phyloP scores from a whole-genome alignment of 176 grass and related monocot species.

The Cymbopogon citratus region DNA sequence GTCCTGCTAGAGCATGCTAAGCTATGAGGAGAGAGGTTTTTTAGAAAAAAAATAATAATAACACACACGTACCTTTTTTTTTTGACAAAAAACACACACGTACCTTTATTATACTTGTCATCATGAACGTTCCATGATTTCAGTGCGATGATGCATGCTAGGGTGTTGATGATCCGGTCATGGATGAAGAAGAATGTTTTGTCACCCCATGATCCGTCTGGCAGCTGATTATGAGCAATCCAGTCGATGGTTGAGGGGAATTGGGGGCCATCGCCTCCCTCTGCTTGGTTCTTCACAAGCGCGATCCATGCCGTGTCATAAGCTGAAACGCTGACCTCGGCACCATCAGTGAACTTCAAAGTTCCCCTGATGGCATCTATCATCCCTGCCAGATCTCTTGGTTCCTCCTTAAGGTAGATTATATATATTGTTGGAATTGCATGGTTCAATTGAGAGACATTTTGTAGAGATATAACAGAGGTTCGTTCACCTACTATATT shows the following conservation, averaged over 20 bases:
- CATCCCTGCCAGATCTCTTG: background rate
- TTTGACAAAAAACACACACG: no score
- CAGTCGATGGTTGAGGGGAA: conserved; percentile 54
- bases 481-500: no score
- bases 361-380: conserved; percentile 17
- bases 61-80: no score
- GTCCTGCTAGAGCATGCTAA: no score
- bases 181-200: conserved; percentile 28
- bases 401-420: background rate
- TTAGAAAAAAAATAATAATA: no score
- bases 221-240: conserved; percentile 50
- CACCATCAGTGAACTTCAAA: conserved; percentile 15
- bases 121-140: background rate
- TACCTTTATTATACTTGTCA: background rate
- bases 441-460: background rate
- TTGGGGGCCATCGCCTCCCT: conserved; percentile 22
- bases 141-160: conserved; percentile 37
- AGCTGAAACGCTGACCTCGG: conserved; percentile 43
- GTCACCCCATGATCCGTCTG: conserved; percentile 63
- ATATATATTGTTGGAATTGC: no score
- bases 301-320: conserved; percentile 80
- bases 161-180: conserved; percentile 65
- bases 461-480: no score
- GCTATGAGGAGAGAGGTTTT: no score
- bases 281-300: conserved; percentile 6